phyloP scores from a whole-genome alignment of 1,139 yeast genomes.

The Hansenula lynferdii region DNA sequence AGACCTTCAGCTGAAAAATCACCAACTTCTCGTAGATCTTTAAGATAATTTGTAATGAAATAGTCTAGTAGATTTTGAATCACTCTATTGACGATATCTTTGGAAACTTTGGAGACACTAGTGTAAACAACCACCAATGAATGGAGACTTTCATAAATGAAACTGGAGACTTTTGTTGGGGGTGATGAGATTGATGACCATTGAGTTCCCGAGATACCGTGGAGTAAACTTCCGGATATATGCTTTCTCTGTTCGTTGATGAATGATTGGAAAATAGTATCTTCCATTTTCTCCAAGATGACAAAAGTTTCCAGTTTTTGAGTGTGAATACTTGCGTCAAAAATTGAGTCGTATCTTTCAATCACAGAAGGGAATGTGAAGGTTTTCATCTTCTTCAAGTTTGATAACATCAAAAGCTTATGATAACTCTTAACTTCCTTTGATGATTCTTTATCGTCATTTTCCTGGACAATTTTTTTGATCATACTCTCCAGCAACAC shows the following conservation, averaged over 20 bases:
- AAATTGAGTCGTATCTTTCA: slow-evolving; percentile 41
- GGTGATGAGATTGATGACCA: slow-evolving; percentile 37
- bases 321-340: slow-evolving; percentile 36
- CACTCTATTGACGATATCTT: slow-evolving; percentile 37
- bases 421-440: slow-evolving; percentile 29
- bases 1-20: slow-evolving; percentile 29
- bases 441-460: slow-evolving; percentile 18
- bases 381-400: slow-evolving; percentile 43
- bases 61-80: slow-evolving; percentile 42
- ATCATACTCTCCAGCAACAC: slow-evolving; percentile 44
- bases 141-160: slow-evolving; percentile 47
- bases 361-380: slow-evolving; percentile 42
- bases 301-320: slow-evolving; percentile 37
- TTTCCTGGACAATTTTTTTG: slow-evolving; percentile 36
- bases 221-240: slow-evolving; percentile 41
- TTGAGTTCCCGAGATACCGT: slow-evolving; percentile 39
- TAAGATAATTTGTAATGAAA: slow-evolving; percentile 37
- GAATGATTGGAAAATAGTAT: slow-evolving; percentile 45
- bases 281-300: slow-evolving; percentile 44
- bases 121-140: slow-evolving; percentile 49
- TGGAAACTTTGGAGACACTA: slow-evolving; percentile 43
- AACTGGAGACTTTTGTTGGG: slow-evolving; percentile 40
- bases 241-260: slow-evolving; percentile 44
- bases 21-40: slow-evolving; percentile 34
- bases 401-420: slow-evolving; percentile 42